Base-by-base conservation (phyloP, 192 early-diverging fungal genomes). In the Blastocladiella britannica region DNA sequence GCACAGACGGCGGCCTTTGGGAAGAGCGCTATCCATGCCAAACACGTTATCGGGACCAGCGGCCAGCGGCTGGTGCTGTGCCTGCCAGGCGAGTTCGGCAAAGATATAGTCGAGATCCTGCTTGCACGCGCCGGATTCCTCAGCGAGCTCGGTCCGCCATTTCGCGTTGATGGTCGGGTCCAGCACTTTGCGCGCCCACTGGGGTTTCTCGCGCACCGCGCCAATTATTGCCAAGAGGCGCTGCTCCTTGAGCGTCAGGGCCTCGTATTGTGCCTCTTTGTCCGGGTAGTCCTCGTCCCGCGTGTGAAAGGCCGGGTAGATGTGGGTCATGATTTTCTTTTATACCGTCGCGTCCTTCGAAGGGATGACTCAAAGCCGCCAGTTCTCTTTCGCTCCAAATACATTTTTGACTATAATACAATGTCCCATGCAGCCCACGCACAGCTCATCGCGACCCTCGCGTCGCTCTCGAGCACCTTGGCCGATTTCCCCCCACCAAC, bases 201-300 rank as follows among this genome's bases (percentile, higher is more conserved):
- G 24, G 22, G 60, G 63, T 52, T 75, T 77, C 37, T 61, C 65
- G 26, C 70, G 73, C 31, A 79, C 74, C 18, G 67, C 65, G 20
- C 64, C 58, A 53, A 65, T 63, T 52, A 67, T 67, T n/a, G 58
- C 56, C 6, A 59, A 51, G 4, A 74, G 57, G 28, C 43, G 37
- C 37, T 47, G 37, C 37, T 47, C 37, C 15, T 20, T 9, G 2
- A 9, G 37, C 37, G 37, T 47, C 2, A 9, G 37, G 3, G 37
- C 37, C 15, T 47, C 2, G 37, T 47, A 47, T 2, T 7, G 3
- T 9, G 37, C 37, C 15, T 6, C 12, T 20, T 47, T 20, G 15
- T 20, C 37, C 15, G 12, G 15, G n/a, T 47, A 47, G 37, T 47
- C 37, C 15, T 47, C 37, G 15, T n/a, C n/a, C n/a, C n/a, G n/a